These are phyloP conservation scores for Linnemannia exigua DNA, from an alignment of 192 early-diverging fungal genomes.

Conservation along the genomic window DNA sequence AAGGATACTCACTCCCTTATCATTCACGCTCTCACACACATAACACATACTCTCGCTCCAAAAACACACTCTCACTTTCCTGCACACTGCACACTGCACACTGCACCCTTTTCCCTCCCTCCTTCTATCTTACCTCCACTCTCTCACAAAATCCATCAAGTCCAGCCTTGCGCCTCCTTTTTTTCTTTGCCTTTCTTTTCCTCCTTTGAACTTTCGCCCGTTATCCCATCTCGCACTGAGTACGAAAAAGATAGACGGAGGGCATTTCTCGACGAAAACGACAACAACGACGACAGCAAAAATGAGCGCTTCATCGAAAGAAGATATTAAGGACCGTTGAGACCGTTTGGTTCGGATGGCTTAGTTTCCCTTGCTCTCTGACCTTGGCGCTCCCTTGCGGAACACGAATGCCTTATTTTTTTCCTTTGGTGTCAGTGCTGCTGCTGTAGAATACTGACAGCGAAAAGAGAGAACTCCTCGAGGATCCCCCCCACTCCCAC, in stretches of 20 bases:
- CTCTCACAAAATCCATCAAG: not conserved
- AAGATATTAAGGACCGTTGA: not conserved
- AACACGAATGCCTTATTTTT: not conserved
- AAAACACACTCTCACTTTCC: not conserved
- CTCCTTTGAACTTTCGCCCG: no score
- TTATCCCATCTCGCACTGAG: not conserved
- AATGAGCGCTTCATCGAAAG: not conserved
- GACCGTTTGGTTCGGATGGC: not conserved
- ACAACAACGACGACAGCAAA: not conserved
- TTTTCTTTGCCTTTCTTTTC: not conserved
- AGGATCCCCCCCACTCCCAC: not conserved
- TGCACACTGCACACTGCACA: not conserved
- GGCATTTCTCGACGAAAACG: not conserved
- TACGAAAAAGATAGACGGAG: not conserved
- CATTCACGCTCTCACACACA: not conserved
- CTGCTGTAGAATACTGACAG: not conserved
- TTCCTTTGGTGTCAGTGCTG: not conserved
- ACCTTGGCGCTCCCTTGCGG: not conserved
- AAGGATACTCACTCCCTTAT: slow-evolving; percentile 11
- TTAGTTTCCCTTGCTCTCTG: not conserved
- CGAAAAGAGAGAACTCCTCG: not conserved
- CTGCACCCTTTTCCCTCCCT: not conserved
- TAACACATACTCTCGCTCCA: not conserved
- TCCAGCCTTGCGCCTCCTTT: not conserved
- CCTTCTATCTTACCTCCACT: not conserved